Conservation (phyloP, 208 protist species). For the Polymyxa betae region DNA sequence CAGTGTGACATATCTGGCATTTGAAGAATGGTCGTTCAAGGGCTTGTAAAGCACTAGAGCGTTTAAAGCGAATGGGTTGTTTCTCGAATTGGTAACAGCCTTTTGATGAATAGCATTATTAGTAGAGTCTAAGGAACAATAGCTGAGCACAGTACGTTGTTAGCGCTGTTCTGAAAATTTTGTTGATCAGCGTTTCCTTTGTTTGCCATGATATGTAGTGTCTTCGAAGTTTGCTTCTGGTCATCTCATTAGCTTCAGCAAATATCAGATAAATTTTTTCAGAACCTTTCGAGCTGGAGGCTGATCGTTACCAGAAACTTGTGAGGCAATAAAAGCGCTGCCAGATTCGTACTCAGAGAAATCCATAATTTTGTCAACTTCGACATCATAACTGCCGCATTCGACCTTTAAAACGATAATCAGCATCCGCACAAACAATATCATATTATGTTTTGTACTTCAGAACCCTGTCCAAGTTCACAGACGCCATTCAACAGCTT, state of each 20-base stretch:
- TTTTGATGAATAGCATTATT: too few species aligned
- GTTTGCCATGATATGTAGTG: too few species aligned
- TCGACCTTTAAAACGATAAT: not conserved
- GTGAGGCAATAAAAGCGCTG: not conserved
- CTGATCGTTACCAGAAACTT: too few species aligned
- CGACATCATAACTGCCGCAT: not conserved
- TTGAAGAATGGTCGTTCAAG: not conserved
- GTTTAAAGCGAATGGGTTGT: not conserved
- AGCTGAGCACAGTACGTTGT: too few species aligned
- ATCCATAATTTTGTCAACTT: not conserved
- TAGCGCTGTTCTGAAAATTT: too few species aligned
- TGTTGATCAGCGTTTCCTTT: too few species aligned
- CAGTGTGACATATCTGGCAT: not conserved
- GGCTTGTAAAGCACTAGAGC: slow-evolving; percentile 2
- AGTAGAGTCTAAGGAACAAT: too few species aligned
- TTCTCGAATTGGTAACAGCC: not conserved
- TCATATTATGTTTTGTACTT: not conserved
- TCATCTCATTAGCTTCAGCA: too few species aligned
- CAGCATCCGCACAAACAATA: not conserved
- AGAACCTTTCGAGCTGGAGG: too few species aligned
- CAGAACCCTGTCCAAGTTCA: not conserved
- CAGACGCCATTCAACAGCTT: not conserved
- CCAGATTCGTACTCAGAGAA: not conserved
- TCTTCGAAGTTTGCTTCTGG: too few species aligned
- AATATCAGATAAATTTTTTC: too few species aligned